phyloP scores from a whole-genome alignment of 2,329 filamentous ascomycete species.

The Cladosporium velox region DNA sequence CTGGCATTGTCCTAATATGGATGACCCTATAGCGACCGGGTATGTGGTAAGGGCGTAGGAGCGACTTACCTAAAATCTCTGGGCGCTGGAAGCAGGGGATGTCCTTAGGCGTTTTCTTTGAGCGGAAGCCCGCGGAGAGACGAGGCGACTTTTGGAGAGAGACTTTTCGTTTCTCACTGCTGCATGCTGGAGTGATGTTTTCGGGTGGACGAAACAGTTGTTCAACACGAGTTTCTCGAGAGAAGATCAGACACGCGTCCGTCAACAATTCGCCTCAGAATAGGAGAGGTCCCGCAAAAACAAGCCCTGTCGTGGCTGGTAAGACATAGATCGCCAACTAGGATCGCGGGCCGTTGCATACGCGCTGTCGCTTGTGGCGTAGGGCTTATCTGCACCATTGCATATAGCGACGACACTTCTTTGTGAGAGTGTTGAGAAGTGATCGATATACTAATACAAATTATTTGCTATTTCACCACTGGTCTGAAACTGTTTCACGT shows the following conservation, averaged over 20 bases:
- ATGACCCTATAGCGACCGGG: background rate
- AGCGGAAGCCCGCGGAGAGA: conserved; percentile 16
- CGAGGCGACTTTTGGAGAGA: background rate
- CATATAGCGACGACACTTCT: conserved; percentile 16
- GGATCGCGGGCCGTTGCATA: conserved; percentile 16
- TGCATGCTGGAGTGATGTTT: background rate
- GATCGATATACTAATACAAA: too few species aligned
- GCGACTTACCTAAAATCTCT: conserved; percentile 20
- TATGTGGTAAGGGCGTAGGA: conserved; percentile 10
- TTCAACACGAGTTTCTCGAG: background rate
- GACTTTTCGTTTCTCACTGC: conserved; percentile 3
- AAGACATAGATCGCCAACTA: conserved; percentile 17
- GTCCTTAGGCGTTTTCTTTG: background rate
- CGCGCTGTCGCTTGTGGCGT: conserved; percentile 17
- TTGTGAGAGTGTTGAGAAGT: background rate
- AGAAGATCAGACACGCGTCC: background rate
- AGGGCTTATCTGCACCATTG: conserved; percentile 18
- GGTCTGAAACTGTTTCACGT: background rate
- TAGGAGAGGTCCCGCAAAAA: conserved; percentile 14
- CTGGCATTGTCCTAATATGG: background rate
- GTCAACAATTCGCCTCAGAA: background rate
- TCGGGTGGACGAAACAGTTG: background rate
- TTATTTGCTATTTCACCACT: background rate
- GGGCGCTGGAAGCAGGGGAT: conserved; percentile 16
- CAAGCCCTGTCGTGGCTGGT: conserved; percentile 7